These are phyloP conservation scores for Solanum lycopersicoides DNA, from an alignment of 257 asterid species.

Conservation along the genomic window DNA sequence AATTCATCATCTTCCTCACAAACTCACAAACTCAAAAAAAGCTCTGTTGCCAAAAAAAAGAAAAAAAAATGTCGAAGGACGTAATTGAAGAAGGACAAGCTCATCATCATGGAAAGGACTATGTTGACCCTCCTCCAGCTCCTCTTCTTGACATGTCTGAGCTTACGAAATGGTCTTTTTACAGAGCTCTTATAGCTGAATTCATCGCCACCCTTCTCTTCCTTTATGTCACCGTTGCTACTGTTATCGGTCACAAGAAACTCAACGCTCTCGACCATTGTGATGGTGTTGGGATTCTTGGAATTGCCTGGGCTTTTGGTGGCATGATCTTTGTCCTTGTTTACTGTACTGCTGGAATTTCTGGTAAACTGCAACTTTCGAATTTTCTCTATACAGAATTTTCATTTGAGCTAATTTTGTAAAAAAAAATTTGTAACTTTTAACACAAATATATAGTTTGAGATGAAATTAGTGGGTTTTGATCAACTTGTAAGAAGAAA, in stretches of 20 bases:
- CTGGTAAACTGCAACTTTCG: background rate
- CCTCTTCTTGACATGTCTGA: background rate
- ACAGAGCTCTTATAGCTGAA: background rate
- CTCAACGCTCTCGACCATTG: background rate
- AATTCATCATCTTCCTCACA: background rate
- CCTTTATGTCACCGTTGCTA: background rate
- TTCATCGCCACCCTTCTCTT: background rate
- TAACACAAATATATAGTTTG: background rate
- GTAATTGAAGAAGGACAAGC: background rate
- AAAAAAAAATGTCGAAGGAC: background rate
- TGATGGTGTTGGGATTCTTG: constrained; percentile 1
- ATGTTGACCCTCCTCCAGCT: constrained; percentile 1
- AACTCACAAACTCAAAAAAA: background rate
- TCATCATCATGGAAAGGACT: background rate
- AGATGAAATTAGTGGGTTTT: background rate
- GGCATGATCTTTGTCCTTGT: background rate
- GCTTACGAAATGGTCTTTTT: background rate
- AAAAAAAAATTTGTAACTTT: no score
- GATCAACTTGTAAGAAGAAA: background rate
- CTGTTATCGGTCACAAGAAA: background rate
- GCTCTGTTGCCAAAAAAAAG: background rate
- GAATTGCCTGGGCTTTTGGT: constrained; percentile 1
- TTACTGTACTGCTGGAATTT: background rate
- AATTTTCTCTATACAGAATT: background rate
- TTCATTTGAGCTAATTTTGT: background rate